Evolutionary conservation across 2,329 filamentous ascomycete species (phyloP), one percentile per base, ranked within the genome.

Genomic region (Ophiocordyceps camponoti-saundersi): DNA sequence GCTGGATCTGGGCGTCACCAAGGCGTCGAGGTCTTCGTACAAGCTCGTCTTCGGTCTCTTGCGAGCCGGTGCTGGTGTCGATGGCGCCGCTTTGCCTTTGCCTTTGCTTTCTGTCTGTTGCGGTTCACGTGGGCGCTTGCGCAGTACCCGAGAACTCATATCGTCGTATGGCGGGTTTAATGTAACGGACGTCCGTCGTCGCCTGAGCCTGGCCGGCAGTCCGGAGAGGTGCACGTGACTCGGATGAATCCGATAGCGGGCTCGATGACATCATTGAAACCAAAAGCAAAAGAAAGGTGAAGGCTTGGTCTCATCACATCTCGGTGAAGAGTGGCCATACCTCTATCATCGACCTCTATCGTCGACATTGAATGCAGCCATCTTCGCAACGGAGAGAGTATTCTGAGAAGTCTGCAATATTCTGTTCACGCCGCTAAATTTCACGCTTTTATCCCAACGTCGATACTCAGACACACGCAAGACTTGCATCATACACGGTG

Each of bases 131-230:
- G 77, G 55, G 50, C 80, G 74, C 64, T 87, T 88, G 54, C 79
- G 77, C 44, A 79, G 71, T 16, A 85, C 69, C 52, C 75, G 66
- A 22, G 82, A 81, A 56, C 82, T 80, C 82, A 87, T 87, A 22
- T 48, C 45, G n/a, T 18, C 18, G n/a, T 7, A 2, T 29, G 26
- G 26, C 26, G 26, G 7, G 2, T 11, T 29, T 5, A 40, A 12
- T 40, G 20, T 18, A 39, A 18, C 16, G 12, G 15, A 15, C 34
- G 15, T 2, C 15, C 6, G 36, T 40, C 36, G 36, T 40, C 18
- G n/a, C n/a, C 36, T 3, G n/a, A 40, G 18, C n/a, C 36, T 40
- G 6, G 36, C 18, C 36, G n/a, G n/a, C n/a, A 20, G 36, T 20
- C 36, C 36, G 36, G 36, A 40, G 36, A 18, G n/a, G n/a, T 20